Percentiles rank a stretch among this genome's conserved stretches.
Evolutionary conservation across 2,329 filamentous ascomycete genomes (phyloP).

Genomic region (Elsinoe ampelina): DNA sequence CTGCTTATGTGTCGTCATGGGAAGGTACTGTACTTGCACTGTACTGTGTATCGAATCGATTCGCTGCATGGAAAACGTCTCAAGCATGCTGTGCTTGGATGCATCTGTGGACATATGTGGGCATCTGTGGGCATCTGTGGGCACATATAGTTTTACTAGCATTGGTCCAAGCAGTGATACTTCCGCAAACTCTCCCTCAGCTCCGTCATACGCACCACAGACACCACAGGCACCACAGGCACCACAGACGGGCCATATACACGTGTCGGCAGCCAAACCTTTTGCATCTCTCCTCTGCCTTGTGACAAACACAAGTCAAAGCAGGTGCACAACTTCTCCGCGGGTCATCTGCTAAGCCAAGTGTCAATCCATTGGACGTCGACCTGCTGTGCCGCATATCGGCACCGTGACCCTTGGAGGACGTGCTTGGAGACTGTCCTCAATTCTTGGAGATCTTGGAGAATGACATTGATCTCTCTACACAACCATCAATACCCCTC

Average conservation of each 20-base stretch:
- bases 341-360: neutral
- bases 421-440: neutral
- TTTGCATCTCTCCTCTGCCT: no score
- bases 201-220: neutral
- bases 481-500: neutral
- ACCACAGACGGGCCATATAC: neutral
- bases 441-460: neutral
- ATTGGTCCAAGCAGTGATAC: neutral
- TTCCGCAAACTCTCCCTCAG: conserved; percentile 2
- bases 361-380: neutral
- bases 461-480: neutral
- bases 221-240: neutral
- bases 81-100: neutral
- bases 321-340: neutral
- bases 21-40: neutral
- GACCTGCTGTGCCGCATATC: conserved; percentile 6
- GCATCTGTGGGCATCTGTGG: neutral
- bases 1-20: neutral
- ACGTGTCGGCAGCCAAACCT: no score
- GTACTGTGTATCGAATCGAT: neutral
- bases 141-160: no score
- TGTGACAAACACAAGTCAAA: neutral
- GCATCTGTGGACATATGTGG: neutral
- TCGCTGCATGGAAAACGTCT: neutral
- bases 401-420: neutral